Percentiles rank a stretch among this genome's conserved stretches.
Evolutionary conservation across 208 protist genomes (phyloP).

Genomic region (Crithidia bombi): DNA sequence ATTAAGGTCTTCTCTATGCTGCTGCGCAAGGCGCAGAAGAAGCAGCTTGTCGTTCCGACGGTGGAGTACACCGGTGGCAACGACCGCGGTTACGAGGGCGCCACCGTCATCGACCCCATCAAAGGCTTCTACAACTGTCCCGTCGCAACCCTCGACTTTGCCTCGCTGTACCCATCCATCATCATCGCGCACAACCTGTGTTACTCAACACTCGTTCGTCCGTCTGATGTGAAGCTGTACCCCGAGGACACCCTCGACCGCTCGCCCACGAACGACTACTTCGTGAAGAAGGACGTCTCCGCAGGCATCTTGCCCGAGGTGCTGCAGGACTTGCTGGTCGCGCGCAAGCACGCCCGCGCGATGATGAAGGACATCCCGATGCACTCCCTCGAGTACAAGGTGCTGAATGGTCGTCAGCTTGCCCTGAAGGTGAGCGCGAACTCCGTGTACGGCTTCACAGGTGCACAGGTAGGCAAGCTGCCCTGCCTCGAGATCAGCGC

Average conservation of each 20-base stretch:
- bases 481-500: constrained; percentile 97
- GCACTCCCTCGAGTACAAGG: constrained; percentile 87
- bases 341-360: constrained; percentile 72
- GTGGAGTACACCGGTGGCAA: constrained; percentile 65
- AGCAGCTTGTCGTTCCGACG: constrained; percentile 84
- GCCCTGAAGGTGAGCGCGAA: constrained; percentile 99
- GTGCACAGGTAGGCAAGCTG: constrained; percentile 97
- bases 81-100: constrained; percentile 95
- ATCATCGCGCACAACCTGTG: constrained; percentile 99
- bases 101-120: constrained; percentile 98
- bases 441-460: constrained; percentile 99
- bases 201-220: constrained; percentile 95
- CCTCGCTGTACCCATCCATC: constrained; percentile 99
- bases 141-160: constrained; percentile 99
- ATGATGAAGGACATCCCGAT: constrained; percentile 88
- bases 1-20: constrained; percentile 98
- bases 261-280: constrained; percentile 76
- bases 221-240: constrained; percentile 83
- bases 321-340: constrained; percentile 80
- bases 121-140: constrained; percentile 98
- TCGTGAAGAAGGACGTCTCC: constrained; percentile 80
- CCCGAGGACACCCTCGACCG: constrained; percentile 74
- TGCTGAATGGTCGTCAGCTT: constrained; percentile 98
- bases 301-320: constrained; percentile 88
- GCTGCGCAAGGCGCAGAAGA: constrained; percentile 83